Base-by-base conservation (phyloP, 2,329 filamentous ascomycete genomes). In the Fusarium keratoplasticum region DNA sequence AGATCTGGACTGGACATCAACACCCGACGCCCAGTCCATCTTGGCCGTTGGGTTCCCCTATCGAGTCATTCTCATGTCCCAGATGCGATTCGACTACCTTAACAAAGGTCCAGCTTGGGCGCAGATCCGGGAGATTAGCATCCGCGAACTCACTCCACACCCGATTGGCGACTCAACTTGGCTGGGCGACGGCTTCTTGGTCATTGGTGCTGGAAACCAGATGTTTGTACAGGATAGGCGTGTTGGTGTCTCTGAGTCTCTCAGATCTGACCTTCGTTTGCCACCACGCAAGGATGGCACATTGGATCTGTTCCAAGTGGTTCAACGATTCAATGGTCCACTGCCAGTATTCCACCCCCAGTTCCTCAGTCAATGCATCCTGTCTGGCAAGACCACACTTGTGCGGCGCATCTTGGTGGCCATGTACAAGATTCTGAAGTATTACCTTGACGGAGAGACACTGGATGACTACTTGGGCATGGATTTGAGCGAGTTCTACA, bases 1-100 rank as follows among this genome's bases (percentile, higher is more conserved):
- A 72, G 95, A 98, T 81, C 89, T 98, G 14, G 95, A 98, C 81
- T 98, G 96, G 96, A 96, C 95, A 1, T 96, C 94, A 4, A 98
- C 95, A 0, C 95, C 95, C 0, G 94, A 97, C 80, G 91, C 91
- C 58, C 95, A 98, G 79, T 96, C 94, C 1, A 95, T 98, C 64
- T 86, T 98, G 22, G 94, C 95, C 1, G 94, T 98, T n/a, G 95
- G 95, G 0, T 98, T 98, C 79, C 92, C 93, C n/a, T 94, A 95
- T 73, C 91, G 93, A 66, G 92, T 98, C 6, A 84, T 97, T 33
- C 87, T 98, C 3, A 88, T 98, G 29, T 92, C 93, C 7, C 95
- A 98, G 80, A 91, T 97, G 84, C 93, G 95, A 14, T 98, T 96
- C 79, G 95, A 98, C 82, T 98, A 98, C 80, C 87, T 98, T 20